These are phyloP conservation scores for Chamaenerion angustifolium DNA, from an alignment of 345 rosid genomes.

Conservation along the genomic window DNA sequence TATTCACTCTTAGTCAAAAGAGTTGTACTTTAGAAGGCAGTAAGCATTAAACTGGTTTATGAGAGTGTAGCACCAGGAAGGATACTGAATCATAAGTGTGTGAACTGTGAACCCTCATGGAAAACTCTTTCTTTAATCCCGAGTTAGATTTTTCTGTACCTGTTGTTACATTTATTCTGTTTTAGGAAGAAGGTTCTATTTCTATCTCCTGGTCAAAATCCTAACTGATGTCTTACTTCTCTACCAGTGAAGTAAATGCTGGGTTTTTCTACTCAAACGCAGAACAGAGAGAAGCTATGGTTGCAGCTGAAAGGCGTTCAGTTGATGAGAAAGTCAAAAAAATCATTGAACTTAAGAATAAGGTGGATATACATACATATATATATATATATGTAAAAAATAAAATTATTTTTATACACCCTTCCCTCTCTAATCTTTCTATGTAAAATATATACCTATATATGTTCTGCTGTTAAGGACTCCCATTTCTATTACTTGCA, in stretches of 20 bases:
- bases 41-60: no score
- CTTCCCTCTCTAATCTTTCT: not conserved
- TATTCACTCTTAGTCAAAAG: no score
- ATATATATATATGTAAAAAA: no score
- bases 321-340: slow-evolving; percentile 80
- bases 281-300: slow-evolving; percentile 97
- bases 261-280: slow-evolving; percentile 99
- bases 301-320: slow-evolving; percentile 79
- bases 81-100: no score
- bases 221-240: slow-evolving; percentile 15
- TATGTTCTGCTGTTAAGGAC: not conserved
- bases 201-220: slow-evolving; percentile 1
- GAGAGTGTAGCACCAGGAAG: no score
- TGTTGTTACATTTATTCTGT: no score
- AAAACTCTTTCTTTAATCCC: no score
- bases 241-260: slow-evolving; percentile 85
- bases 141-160: no score
- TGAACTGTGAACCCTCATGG: no score
- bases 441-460: not conserved
- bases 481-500: slow-evolving; percentile 15
- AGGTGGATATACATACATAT: slow-evolving; percentile 24
- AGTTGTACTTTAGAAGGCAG: no score
- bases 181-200: no score
- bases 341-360: slow-evolving; percentile 77
- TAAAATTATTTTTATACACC: no score